Evolutionary conservation across 257 asterid species (phyloP).

Genomic region (Ballota nigra): DNA sequence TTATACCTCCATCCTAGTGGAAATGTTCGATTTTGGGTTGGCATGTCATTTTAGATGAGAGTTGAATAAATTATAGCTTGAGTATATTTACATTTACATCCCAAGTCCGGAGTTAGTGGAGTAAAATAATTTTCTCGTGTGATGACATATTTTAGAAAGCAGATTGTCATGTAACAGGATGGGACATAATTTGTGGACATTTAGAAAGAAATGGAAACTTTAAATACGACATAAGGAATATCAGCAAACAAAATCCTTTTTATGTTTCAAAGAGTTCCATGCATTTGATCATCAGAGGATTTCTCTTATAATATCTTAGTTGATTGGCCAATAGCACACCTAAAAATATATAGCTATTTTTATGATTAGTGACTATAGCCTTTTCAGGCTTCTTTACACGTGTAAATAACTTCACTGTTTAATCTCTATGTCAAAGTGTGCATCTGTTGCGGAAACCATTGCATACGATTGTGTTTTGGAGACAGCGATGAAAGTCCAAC

Average conservation of each 20-base stretch:
- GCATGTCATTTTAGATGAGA: not conserved
- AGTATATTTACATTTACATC: not conserved
- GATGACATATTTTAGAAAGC: not conserved
- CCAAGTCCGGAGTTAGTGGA: not conserved
- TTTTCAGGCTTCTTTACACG: not conserved
- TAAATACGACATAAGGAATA: not conserved
- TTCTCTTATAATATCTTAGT: not conserved
- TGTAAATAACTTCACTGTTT: constrained; percentile 7
- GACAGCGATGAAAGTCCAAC: constrained; percentile 85
- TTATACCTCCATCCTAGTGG: not conserved
- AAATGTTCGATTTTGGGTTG: not conserved
- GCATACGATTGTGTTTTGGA: constrained; percentile 89
- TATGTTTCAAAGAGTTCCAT: not conserved
- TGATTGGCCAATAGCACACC: not conserved
- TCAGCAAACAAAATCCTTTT: not conserved
- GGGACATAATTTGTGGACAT: not conserved
- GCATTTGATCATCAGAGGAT: not conserved
- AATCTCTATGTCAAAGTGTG: constrained; percentile 44
- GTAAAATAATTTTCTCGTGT: not conserved
- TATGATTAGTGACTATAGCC: not conserved
- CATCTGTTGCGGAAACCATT: constrained; percentile 84
- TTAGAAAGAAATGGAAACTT: not conserved
- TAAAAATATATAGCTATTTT: not conserved
- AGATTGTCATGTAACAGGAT: not conserved
- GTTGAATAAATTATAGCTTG: not conserved